These are phyloP conservation scores for Echria macrotheca DNA, from an alignment of 495 filamentous ascomycete species.

Conservation along the genomic window DNA sequence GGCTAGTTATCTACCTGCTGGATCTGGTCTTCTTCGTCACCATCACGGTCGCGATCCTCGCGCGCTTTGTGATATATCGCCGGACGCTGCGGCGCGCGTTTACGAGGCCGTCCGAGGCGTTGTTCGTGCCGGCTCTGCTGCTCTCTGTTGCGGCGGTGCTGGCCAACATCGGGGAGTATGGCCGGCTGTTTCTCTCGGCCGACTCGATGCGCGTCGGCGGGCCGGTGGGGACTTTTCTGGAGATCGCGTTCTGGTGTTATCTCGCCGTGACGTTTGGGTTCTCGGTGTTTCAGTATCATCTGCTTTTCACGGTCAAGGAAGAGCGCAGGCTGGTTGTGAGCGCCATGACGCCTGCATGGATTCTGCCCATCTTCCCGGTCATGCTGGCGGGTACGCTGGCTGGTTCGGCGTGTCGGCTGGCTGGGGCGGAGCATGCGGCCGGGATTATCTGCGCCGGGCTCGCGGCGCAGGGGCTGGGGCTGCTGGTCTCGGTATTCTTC, in stretches of 20 bases:
- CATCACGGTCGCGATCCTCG: constrained; percentile 46
- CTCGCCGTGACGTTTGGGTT: constrained; percentile 35
- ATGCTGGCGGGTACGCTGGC: constrained; percentile 51
- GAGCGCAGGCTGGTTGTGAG: constrained; percentile 29
- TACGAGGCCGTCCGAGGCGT: constrained; percentile 55
- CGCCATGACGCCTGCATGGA: constrained; percentile 50
- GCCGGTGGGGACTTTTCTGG: constrained; percentile 38
- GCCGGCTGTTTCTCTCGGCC: constrained; percentile 36
- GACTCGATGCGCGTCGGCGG: constrained; percentile 13
- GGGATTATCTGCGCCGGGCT: constrained; percentile 31
- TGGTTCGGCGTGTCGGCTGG: constrained; percentile 25
- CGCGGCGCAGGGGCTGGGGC: constrained; percentile 48
- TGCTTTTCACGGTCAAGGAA: constrained; percentile 44
- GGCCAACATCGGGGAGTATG: constrained; percentile 53
- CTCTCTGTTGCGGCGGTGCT: constrained; percentile 60
- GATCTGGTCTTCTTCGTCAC: constrained; percentile 55
- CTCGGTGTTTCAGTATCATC: constrained; percentile 45
- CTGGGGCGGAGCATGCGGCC: background rate
- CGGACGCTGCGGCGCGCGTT: constrained; percentile 51
- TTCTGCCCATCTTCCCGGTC: constrained; percentile 51
- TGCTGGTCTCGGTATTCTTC: constrained; percentile 45
- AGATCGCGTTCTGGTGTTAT: constrained; percentile 51
- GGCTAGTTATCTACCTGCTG: constrained; percentile 55
- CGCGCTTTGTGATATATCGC: constrained; percentile 52
- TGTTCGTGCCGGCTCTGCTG: constrained; percentile 65